These are phyloP conservation scores for Cryptomeria japonica DNA, from an alignment of 75 land plant genomes.

Conservation along the genomic window DNA sequence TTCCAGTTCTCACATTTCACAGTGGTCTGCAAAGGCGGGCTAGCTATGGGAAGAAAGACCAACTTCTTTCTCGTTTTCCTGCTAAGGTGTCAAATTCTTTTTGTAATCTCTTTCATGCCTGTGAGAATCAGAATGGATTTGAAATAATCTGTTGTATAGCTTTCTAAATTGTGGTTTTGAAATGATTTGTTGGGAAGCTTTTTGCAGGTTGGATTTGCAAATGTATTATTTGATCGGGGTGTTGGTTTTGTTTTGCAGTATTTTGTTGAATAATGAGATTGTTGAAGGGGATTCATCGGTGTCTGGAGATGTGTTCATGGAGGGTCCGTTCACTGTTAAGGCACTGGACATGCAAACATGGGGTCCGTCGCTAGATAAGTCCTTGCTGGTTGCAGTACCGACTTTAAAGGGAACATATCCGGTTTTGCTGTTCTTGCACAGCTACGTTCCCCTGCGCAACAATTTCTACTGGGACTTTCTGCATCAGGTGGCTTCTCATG, in stretches of 20 bases:
- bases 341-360: not conserved
- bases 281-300: not conserved
- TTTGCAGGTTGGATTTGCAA: not conserved
- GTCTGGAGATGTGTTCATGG: not conserved
- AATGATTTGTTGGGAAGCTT: not conserved
- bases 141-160: too few relatives aligned
- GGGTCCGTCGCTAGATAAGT: not conserved
- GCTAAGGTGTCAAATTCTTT: not conserved
- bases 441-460: slow-evolving; percentile 4
- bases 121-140: too few relatives aligned
- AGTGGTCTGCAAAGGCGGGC: not conserved
- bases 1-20: too few relatives aligned
- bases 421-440: slow-evolving; percentile 9
- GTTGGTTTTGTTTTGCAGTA: not conserved
- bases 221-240: not conserved
- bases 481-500: slow-evolving; percentile 25
- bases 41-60: not conserved
- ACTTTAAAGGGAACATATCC: not conserved
- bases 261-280: not conserved
- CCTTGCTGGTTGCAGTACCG: slow-evolving; percentile 7
- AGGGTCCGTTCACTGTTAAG: not conserved
- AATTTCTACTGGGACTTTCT: slow-evolving; percentile 15
- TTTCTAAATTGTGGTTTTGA: not conserved
- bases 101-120: not conserved
- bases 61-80: not conserved